Evolutionary conservation across 108 stramenopile species (phyloP).

Genomic region (Bacterosira constricta): DNA sequence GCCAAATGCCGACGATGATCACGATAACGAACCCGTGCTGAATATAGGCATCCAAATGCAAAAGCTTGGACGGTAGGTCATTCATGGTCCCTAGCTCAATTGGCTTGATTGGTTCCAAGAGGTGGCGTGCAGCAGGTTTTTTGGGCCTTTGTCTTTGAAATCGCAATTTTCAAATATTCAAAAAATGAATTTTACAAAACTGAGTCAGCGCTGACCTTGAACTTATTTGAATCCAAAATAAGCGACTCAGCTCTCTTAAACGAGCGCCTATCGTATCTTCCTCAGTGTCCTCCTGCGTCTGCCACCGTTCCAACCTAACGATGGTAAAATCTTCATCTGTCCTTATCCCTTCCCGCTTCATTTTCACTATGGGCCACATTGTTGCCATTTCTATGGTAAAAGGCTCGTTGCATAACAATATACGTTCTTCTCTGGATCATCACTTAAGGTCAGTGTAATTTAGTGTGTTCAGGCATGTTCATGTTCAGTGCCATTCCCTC

Average conservation of each 20-base stretch:
- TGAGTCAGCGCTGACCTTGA: too few relatives aligned
- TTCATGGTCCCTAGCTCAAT: too few relatives aligned
- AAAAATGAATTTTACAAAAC: too few relatives aligned
- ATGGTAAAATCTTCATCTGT: conserved; percentile 1
- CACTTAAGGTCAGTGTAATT: not conserved
- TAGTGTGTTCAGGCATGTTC: not conserved
- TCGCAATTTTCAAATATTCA: not conserved
- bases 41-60: not conserved
- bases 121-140: too few relatives aligned
- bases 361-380: conserved; percentile 6
- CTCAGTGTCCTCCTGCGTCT: too few relatives aligned
- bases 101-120: too few relatives aligned
- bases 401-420: not conserved
- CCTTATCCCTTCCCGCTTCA: conserved; percentile 2
- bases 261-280: too few relatives aligned
- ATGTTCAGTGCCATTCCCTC: not conserved
- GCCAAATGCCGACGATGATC: not conserved
- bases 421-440: not conserved
- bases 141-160: too few relatives aligned
- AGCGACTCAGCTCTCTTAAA: too few relatives aligned
- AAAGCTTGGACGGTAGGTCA: too few relatives aligned
- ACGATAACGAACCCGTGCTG: not conserved
- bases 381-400: conserved; percentile 1
- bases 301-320: not conserved
- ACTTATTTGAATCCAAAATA: not conserved